Evolutionary conservation across 192 early-diverging fungal genomes (phyloP).

Genomic region (Backusella sp.): DNA sequence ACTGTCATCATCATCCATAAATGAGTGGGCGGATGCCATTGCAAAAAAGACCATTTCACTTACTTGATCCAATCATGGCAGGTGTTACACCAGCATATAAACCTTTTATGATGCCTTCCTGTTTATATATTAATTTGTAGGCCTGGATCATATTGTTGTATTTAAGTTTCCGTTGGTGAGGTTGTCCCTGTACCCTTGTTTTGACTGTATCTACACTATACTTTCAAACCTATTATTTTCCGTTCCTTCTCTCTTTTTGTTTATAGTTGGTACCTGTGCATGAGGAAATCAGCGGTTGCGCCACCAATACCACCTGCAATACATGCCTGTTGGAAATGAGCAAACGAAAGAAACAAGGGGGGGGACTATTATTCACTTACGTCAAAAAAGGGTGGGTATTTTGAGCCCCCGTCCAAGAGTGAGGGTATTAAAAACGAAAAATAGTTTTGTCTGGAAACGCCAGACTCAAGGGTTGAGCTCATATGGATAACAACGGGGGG

Average conservation of each 20-base stretch:
- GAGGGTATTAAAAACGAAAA: neutral
- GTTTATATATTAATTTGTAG: constrained; percentile 49
- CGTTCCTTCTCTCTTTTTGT: neutral
- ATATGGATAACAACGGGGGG: neutral
- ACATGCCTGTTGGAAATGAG: constrained; percentile 31
- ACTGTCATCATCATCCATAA: constrained; percentile 13
- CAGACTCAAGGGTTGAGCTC: neutral
- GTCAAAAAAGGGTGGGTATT: constrained; percentile 34
- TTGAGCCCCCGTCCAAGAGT: neutral
- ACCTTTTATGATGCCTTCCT: constrained; percentile 52
- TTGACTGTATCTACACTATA: constrained; percentile 53
- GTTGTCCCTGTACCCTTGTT: constrained; percentile 57
- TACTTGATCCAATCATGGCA: constrained; percentile 52
- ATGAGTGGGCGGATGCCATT: too few relatives aligned
- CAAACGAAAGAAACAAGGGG: neutral
- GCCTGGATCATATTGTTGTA: constrained; percentile 60
- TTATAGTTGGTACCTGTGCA: constrained; percentile 51
- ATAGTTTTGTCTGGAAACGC: neutral
- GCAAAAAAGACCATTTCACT: neutral
- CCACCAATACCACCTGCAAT: constrained; percentile 56
- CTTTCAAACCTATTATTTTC: neutral
- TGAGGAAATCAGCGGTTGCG: constrained; percentile 49
- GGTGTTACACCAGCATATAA: constrained; percentile 56
- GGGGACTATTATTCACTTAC: constrained; percentile 11
- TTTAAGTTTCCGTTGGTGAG: constrained; percentile 40